Evolutionary conservation across 2,329 filamentous ascomycete species (phyloP), one percentile per base, ranked within the genome.

Genomic region (Talaromyces pinophilus): DNA sequence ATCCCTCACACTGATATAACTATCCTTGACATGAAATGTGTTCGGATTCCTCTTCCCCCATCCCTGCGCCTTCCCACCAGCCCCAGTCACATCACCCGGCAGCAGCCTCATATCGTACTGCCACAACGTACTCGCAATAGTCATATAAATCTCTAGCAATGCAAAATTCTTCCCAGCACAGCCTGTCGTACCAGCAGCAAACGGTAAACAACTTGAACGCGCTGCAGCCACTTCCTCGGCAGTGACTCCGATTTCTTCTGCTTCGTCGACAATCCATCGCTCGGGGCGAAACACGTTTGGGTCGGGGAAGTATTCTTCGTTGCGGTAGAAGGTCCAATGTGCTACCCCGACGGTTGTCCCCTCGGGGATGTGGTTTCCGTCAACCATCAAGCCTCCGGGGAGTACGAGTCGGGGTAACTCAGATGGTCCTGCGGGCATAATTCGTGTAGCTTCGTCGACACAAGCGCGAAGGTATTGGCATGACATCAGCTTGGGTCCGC

Each of bases 401-500:
- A 52, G 46, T 2, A 63, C 61, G 2, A 28, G 19, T n/a, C 46
- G 61, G 10, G 60, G 60, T 13, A 62, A 11, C 17, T 62, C 46
- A 30, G n/a, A 38, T 19, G 61, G 61, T 3, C 33, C 30, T 15
- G 61, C 30, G 7, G 61, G 61, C n/a, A 19, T 35, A 8, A 54
- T 35, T 0, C 48, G 13, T 22, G 38, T 54, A 5, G n/a, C 61
- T 8, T 63, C 61, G 25, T 63, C 61, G 30, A 63, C 22, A 22
- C 61, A 63, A 2, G 48, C 61, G 15, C 25, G 19, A 19, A 54
- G 61, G 48, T 63, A 63, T 15, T 63, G 48, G 25, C 61, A 63
- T 5, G 25, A 28, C n/a, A 42, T 22, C 0, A 63, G 35, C 25
- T 44, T 19, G 4, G 46, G 22, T 30, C 61, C 61, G 33, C 25